These are phyloP conservation scores for Podospora fimiseda DNA, from an alignment of 495 filamentous ascomycete genomes.

Conservation along the genomic window DNA sequence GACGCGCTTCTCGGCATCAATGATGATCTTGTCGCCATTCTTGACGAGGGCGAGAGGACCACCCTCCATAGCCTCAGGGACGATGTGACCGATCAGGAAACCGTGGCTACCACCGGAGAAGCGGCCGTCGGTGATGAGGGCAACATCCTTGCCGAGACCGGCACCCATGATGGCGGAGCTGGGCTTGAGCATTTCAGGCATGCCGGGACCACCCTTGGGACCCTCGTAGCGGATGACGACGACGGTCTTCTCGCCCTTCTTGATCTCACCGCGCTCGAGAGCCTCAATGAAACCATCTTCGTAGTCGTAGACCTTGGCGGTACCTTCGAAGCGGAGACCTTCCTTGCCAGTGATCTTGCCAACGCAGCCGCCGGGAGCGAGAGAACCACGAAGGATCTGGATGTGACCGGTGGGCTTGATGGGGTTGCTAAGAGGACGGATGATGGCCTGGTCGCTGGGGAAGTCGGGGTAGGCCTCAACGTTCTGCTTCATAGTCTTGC, in stretches of 20 bases:
- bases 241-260: conserved; percentile 95
- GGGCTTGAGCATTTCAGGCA: conserved; percentile 88
- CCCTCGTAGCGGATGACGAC: conserved; percentile 96
- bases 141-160: conserved; percentile 75
- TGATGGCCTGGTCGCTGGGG: conserved; percentile 79
- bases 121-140: conserved; percentile 70
- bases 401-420: conserved; percentile 95
- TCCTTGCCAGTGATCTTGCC: conserved; percentile 99
- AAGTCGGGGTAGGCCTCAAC: conserved; percentile 71
- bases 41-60: conserved; percentile 62
- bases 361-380: conserved; percentile 87
- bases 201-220: conserved; percentile 71
- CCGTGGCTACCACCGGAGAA: conserved; percentile 75
- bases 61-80: conserved; percentile 63
- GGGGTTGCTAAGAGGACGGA: conserved; percentile 83
- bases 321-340: conserved; percentile 79
- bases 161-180: conserved; percentile 79
- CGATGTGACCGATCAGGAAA: conserved; percentile 72
- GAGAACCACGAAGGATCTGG: conserved; percentile 86
- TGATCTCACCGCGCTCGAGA: conserved; percentile 75
- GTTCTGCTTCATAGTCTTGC: conserved; percentile 90
- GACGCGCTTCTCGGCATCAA: conserved; percentile 61
- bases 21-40: conserved; percentile 63
- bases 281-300: conserved; percentile 75
- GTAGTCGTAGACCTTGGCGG: conserved; percentile 78